phyloP scores from a whole-genome alignment of 441 rosid species.

The Populus tomentosa region DNA sequence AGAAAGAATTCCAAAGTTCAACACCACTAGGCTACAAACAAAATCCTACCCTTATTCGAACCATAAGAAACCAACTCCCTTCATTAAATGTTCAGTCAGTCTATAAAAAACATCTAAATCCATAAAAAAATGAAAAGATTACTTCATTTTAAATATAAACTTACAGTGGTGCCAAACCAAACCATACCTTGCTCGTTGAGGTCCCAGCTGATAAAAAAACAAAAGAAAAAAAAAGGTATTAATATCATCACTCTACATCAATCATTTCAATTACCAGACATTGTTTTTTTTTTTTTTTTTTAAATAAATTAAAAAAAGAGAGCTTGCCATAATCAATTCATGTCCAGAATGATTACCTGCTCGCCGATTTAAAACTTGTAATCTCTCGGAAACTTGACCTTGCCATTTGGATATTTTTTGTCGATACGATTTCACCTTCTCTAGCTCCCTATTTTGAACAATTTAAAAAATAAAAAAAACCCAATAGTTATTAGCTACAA shows the following conservation, averaged over 20 bases:
- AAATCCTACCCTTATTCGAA: too few species aligned
- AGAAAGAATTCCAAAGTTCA: neutral
- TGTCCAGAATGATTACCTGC: slow-evolving; percentile 32
- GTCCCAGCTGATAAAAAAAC: slow-evolving; percentile 42
- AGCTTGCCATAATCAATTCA: neutral
- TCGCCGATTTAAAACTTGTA: slow-evolving; percentile 56
- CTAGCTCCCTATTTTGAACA: slow-evolving; percentile 52
- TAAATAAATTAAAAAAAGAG: neutral
- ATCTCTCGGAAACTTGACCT: slow-evolving; percentile 74
- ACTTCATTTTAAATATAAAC: neutral
- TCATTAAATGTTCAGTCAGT: neutral
- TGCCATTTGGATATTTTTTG: slow-evolving; percentile 91
- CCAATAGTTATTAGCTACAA: neutral
- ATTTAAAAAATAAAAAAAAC: neutral
- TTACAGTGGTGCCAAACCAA: neutral
- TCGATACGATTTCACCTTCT: slow-evolving; percentile 73
- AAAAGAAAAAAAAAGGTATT: neutral
- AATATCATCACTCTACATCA: slow-evolving; percentile 6
- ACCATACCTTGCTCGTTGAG: slow-evolving; percentile 55
- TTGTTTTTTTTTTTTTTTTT: neutral
- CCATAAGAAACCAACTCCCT: neutral
- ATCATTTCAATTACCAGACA: neutral
- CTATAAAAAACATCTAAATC: too few species aligned
- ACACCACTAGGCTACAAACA: too few species aligned
- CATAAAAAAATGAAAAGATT: too few species aligned